Conservation (phyloP, 2,329 filamentous ascomycete species). For the Fusarium sp. region DNA sequence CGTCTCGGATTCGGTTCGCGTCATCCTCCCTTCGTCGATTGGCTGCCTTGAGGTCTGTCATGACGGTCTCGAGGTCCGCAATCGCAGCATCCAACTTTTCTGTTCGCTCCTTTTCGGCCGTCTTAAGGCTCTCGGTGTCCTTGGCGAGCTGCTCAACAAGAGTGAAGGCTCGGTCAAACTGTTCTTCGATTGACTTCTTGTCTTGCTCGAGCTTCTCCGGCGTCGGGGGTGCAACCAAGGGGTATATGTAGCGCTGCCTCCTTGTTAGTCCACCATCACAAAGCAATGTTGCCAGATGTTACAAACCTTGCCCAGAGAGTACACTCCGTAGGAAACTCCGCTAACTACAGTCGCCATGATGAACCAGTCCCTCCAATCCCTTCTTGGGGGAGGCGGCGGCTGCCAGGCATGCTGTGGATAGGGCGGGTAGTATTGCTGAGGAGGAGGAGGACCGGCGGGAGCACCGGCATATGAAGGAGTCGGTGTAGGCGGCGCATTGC, state of each 20-base stretch:
- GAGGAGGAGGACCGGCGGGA: conserved; percentile 53
- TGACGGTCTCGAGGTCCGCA: conserved; percentile 81
- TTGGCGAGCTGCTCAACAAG: conserved; percentile 90
- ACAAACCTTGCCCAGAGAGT: conserved; percentile 81
- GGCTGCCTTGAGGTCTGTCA: conserved; percentile 80
- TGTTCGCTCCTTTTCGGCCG: conserved; percentile 82
- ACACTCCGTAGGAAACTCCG: conserved; percentile 87
- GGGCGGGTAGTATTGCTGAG: conserved; percentile 57
- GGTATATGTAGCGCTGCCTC: conserved; percentile 81
- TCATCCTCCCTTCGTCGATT: conserved; percentile 87
- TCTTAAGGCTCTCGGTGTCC: conserved; percentile 88
- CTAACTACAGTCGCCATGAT: conserved; percentile 98
- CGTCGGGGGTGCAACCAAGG: conserved; percentile 90
- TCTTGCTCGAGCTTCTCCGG: conserved; percentile 93
- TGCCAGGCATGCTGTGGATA: conserved; percentile 66
- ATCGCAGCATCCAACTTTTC: conserved; percentile 83
- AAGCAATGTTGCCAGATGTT: neutral
- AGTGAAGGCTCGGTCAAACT: conserved; percentile 90
- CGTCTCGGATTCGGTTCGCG: conserved; percentile 82
- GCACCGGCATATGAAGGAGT: conserved; percentile 55
- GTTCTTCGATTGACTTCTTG: conserved; percentile 89
- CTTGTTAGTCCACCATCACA: conserved; percentile 22
- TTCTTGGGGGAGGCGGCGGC: conserved; percentile 68
- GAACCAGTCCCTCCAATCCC: conserved; percentile 99
- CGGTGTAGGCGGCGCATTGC: conserved; percentile 57